Conservation (phyloP, 805 yeast genomes). For the Saturnispora gosingensis region DNA sequence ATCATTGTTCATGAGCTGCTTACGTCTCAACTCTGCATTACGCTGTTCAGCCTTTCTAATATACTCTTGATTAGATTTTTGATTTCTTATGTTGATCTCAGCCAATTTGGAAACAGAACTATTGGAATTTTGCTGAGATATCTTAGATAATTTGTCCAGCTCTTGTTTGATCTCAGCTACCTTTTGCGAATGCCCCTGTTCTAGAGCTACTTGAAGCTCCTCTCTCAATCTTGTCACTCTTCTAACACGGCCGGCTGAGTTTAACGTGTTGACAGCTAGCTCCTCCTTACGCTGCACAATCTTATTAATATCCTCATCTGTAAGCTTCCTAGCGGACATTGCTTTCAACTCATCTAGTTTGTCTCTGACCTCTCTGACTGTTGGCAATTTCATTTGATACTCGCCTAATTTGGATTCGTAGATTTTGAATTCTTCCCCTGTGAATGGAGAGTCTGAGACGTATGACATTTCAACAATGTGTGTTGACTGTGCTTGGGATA, state of each 20-base stretch:
- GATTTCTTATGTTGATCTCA: conserved; percentile 74
- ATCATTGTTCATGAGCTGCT: conserved; percentile 33
- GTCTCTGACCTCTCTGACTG: conserved; percentile 51
- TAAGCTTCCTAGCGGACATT: conserved; percentile 57
- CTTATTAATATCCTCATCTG: conserved; percentile 65
- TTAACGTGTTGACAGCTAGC: conserved; percentile 41
- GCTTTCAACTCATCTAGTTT: conserved; percentile 54
- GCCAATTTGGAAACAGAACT: conserved; percentile 40
- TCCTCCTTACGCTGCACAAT: conserved; percentile 67
- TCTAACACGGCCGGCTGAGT: conserved; percentile 68
- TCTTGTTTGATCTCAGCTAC: conserved; percentile 34
- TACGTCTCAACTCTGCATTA: conserved; percentile 46
- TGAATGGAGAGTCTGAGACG: conserved; percentile 69
- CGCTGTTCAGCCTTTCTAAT: conserved; percentile 72
- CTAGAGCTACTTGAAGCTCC: conserved; percentile 67
- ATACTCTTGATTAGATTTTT: conserved; percentile 67
- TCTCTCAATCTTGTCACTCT: conserved; percentile 64
- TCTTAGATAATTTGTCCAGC: conserved; percentile 3
- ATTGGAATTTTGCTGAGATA: conserved; percentile 4
- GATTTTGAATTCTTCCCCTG: conserved; percentile 61
- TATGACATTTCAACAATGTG: conserved; percentile 69
- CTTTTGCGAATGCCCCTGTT: conserved; percentile 38
- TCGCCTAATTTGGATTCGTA: conserved; percentile 33
- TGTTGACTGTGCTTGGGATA: conserved; percentile 72
- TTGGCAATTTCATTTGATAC: conserved; percentile 37